Evolutionary conservation across 768 basidiomycete species (phyloP), one percentile per base, ranked within the genome.

Genomic region (Lactarius sp.): DNA sequence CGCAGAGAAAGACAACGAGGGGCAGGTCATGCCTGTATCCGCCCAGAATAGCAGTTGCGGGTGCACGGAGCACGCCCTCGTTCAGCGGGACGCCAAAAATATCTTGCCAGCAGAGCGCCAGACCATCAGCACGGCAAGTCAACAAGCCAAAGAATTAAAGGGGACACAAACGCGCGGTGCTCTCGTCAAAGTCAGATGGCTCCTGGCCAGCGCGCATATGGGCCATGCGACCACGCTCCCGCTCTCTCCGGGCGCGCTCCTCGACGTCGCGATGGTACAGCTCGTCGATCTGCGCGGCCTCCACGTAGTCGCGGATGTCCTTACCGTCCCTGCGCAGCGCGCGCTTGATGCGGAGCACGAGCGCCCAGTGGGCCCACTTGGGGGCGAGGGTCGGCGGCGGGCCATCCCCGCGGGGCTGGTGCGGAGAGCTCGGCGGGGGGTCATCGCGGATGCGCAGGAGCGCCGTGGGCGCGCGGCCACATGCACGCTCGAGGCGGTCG

Each of bases 11-110:
- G 42, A 76, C 76, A 2, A 78, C 75, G 27, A 73, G 62, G 6
- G 79, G 79, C 1, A 80, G 65, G 60, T 76, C 60, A 50, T 80
- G 75, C 47, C 73, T 72, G 41, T 73, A 74, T 18, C 78, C 78
- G 4, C 73, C 75, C 3, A 79, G 67, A 34, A 73, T 63, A 18
- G 77, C 73, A 14, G 70, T 60, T 4, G 72, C 68, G 18, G 77
- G 73, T 2, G 76, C 74, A 37, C 72, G 70, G 14, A 73, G 59
- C 8, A 77, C 61, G 6, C 75, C 71, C 18, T 77, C 73, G 16
- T 73, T 70, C 49, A 79, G 69, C 0, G 75, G 68, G n/a, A 74
- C 67, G 0, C 75, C 77, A 55, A 79, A 76, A 8, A 74, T 73
- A 33, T 71, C 79, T 79, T 16, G 3, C 12, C n/a, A 31, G 41